Base-by-base conservation (phyloP, 2,329 filamentous ascomycete genomes). In the Plenodomus biglobosus region DNA sequence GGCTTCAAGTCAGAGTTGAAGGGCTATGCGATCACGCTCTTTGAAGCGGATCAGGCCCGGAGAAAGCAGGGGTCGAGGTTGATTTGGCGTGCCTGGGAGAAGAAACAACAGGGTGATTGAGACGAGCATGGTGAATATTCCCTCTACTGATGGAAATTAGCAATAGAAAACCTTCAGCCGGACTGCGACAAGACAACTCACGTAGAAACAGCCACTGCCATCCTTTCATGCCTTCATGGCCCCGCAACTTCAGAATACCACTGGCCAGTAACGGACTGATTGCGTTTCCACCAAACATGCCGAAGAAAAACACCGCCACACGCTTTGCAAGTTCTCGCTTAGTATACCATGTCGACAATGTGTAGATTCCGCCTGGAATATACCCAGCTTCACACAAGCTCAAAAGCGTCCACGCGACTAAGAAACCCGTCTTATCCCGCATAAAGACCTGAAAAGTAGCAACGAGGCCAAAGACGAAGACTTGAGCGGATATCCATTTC, bases 201-300 rank as follows among this genome's bases (percentile, higher is more conserved):
- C 77, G 59, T 10, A 80, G 44, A 36, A 80, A 80, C 1, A 80
- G 73, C 77, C 76, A 80, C 51, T 78, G 74, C 78, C 78, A 81
- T 0, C 77, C 78, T 5, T 66, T 64, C 5, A 80, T 52, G 0
- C 75, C 75, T 2, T 69, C 55, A 10, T 57, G 50, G 1, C 73
- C 74, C 17, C 76, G 72, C 16, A 81, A 65, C 43, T 71, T 76
- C 6, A 81, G 56, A 7, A 81, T 75, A 0, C 73, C 77, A 7
- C 76, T 76, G 0, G 76, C 78, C 3, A 81, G 62, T 1, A 81
- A 65, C 0, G 78, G 76, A 20, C 75, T 77, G 1, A 80, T 66
- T 0, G 78, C 77, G 18, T 77, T 77, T 0, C 77, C 78, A 0
- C 77, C 73, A 48, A 80, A 79, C 73, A 80, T 80, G 8, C 78